These are phyloP conservation scores for Excoecaria cochinchinensis DNA, from an alignment of 345 rosid genomes.

Conservation along the genomic window DNA sequence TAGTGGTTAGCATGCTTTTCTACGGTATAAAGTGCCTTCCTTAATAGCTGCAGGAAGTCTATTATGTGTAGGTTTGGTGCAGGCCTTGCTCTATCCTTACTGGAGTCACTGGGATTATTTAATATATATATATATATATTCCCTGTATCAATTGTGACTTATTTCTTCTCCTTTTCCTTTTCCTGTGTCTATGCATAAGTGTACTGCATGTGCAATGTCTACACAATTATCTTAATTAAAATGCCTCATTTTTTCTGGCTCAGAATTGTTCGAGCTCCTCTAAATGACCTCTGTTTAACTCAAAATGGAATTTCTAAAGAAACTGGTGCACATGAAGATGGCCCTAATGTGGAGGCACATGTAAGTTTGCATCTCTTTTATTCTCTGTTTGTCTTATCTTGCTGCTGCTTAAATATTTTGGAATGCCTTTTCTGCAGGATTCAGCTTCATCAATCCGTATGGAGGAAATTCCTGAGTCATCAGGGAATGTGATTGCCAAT, in stretches of 20 bases:
- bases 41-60: no score
- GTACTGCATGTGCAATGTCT: neutral
- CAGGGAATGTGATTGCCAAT: slow-evolving; percentile 39
- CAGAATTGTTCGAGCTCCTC: slow-evolving; percentile 67
- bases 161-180: neutral
- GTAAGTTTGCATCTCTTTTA: slow-evolving; percentile 32
- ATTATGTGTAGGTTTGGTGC: no score
- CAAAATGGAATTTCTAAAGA: slow-evolving; percentile 31
- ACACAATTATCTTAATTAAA: neutral
- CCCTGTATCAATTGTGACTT: neutral
- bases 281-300: slow-evolving; percentile 50
- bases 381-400: neutral
- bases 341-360: slow-evolving; percentile 30
- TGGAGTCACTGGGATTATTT: neutral
- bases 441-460: slow-evolving; percentile 38
- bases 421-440: slow-evolving; percentile 30
- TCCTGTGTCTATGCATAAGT: neutral
- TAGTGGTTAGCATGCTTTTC: neutral
- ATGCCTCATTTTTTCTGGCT: slow-evolving; percentile 12
- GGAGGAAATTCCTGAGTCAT: slow-evolving; percentile 40
- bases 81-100: neutral
- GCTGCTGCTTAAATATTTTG: slow-evolving; percentile 13
- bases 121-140: neutral
- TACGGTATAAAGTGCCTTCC: neutral
- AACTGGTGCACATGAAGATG: slow-evolving; percentile 28